Evolutionary conservation across 2,329 filamentous ascomycete species (phyloP), one percentile per base, ranked within the genome.

Genomic region (Aspergillus pseudoviridinutans): DNA sequence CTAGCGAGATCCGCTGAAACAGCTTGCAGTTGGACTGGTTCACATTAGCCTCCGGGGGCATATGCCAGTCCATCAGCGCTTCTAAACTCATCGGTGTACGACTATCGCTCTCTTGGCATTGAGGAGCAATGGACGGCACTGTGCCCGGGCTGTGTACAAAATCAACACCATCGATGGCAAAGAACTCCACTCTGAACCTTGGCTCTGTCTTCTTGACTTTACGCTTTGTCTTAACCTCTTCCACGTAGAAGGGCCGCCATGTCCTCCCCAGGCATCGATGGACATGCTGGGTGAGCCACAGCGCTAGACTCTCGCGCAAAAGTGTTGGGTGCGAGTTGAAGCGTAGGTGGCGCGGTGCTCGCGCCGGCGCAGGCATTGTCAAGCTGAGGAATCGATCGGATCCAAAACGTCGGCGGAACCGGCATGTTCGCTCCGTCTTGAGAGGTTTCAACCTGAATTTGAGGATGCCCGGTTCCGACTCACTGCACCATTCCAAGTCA

Each of bases 21-120:
- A 80, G 61, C 55, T 80, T 80, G 54, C 74, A 73, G 52, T 77
- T 74, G 5, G 65, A 71, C 50, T 78, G 75, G 1, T 64, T 46
- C 4, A 54, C 51, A 59, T 81, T 80, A 3, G 64, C 53, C 2
- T 64, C 54, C 1, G 62, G 51, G 1, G 72, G 71, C 59, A 80
- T 76, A 56, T 80, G 77, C 79, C 79, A 81, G 27, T 79, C 65
- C 3, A 79, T 57, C n/a, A 81, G 60, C 1, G 72, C 65, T 9
- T 72, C 65, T 1, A 79, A 52, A 1, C 57, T 70, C 69, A 79
- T 78, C 6, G 62, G 62, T 1, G 74, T 74, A 52, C 71, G 74
- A 3, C 51, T 57, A 14, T 69, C 60, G 25, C 68, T 68, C 9
- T 46, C 50, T 51, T 75, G 61, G 20, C 56, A 32, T n/a, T 59